Percentiles rank a stretch among this genome's conserved stretches.
These are phyloP conservation scores for Diospyros kaki DNA, from an alignment of 148 eudicot genomes.

Conservation along the genomic window DNA sequence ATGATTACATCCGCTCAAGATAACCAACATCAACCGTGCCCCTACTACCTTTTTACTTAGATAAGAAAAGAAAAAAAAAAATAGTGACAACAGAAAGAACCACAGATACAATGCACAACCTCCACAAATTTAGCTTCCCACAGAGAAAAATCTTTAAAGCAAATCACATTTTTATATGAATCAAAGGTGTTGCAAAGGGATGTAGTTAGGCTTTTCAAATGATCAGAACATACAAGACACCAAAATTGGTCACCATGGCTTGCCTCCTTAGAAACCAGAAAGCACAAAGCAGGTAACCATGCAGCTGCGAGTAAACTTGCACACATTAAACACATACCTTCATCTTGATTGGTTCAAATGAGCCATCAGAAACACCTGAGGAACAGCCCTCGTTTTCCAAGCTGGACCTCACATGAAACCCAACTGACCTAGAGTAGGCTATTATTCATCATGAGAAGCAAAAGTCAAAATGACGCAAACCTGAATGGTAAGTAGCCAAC, in stretches of 20 bases:
- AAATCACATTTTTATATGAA: not conserved
- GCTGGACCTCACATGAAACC: constrained; percentile 42
- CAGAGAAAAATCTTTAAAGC: not conserved
- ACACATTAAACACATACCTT: constrained; percentile 25
- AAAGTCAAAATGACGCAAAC: not conserved
- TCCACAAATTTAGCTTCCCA: not conserved
- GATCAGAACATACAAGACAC: not conserved
- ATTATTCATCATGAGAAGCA: constrained; percentile 12
- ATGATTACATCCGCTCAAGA: too few relatives aligned
- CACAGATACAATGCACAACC: too few relatives aligned
- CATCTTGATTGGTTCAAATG: constrained; percentile 21
- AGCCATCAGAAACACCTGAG: constrained; percentile 23
- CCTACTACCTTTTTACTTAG: too few relatives aligned
- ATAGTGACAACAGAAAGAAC: too few relatives aligned
- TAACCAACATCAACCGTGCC: too few relatives aligned
- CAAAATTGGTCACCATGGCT: not conserved
- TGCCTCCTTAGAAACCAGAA: not conserved
- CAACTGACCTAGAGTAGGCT: constrained; percentile 34
- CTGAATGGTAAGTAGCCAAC: not conserved
- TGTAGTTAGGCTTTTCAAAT: not conserved
- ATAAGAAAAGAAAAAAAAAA: too few relatives aligned
- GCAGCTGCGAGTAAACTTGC: not conserved
- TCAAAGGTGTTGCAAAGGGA: not conserved
- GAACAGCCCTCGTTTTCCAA: constrained; percentile 33
- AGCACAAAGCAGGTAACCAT: not conserved